These are phyloP conservation scores for Esteya vermicola DNA, from an alignment of 2,329 filamentous ascomycete genomes.

Conservation along the genomic window DNA sequence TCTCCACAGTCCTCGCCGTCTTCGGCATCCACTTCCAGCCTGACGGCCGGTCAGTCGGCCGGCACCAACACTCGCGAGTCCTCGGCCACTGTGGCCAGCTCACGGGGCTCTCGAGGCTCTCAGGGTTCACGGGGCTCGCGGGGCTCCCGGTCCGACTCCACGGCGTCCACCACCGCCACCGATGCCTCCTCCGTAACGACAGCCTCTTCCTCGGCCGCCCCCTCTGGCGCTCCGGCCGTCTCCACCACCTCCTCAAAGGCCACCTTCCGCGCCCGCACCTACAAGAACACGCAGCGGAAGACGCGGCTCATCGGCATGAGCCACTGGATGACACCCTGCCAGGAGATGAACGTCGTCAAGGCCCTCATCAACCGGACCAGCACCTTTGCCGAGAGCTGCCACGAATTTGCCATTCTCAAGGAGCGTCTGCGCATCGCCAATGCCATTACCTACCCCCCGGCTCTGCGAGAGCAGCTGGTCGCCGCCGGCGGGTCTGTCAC, in stretches of 20 bases:
- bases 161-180: background rate
- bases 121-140: too few relatives aligned
- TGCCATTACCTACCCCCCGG: background rate
- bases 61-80: too few relatives aligned
- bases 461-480: background rate
- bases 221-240: background rate
- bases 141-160: too few relatives aligned
- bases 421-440: constrained; percentile 2
- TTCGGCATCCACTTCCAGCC: too few relatives aligned
- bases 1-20: too few relatives aligned
- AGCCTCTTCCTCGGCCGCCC: too few relatives aligned
- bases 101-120: too few relatives aligned
- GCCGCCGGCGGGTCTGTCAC: background rate
- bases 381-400: background rate
- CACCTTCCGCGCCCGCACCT: background rate
- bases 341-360: constrained; percentile 3
- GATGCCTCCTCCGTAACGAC: background rate
- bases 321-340: constrained; percentile 7
- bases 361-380: constrained; percentile 1
- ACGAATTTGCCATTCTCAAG: constrained; percentile 2
- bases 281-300: background rate
- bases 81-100: too few relatives aligned
- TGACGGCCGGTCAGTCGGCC: too few relatives aligned
- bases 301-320: constrained; percentile 1
- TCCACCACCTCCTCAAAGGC: background rate